Conservation (phyloP, 306 rosid genomes). For the Mimosa pudica region DNA sequence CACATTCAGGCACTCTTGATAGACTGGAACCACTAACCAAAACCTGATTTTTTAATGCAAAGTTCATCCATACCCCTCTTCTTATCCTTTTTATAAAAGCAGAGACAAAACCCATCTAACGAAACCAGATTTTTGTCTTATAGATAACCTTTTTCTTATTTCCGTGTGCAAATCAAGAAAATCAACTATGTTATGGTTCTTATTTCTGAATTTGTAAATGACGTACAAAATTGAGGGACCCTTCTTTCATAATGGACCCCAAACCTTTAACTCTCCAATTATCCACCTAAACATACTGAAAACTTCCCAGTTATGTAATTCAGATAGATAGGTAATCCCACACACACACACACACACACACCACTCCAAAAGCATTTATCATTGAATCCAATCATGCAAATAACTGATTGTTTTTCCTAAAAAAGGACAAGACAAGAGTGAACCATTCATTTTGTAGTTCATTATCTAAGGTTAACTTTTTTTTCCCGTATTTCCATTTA, state of each 20-base stretch:
- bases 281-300: not conserved
- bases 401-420: too few relatives aligned
- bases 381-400: slow-evolving; percentile 3
- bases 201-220: not conserved
- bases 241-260: not conserved
- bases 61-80: slow-evolving; percentile 29
- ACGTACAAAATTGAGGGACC: not conserved
- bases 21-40: slow-evolving; percentile 16
- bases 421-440: not conserved
- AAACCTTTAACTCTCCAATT: not conserved
- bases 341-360: too few relatives aligned
- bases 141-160: not conserved
- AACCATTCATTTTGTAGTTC: not conserved
- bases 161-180: not conserved
- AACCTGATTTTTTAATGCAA: slow-evolving; percentile 30
- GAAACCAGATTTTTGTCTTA: not conserved
- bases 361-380: not conserved
- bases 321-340: not conserved
- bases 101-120: not conserved
- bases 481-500: not conserved
- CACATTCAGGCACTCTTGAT: not conserved
- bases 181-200: not conserved
- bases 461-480: not conserved
- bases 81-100: not conserved
- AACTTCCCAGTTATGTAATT: not conserved